Conservation (phyloP, 306 rosid species). For the Sicyos baderoa region DNA sequence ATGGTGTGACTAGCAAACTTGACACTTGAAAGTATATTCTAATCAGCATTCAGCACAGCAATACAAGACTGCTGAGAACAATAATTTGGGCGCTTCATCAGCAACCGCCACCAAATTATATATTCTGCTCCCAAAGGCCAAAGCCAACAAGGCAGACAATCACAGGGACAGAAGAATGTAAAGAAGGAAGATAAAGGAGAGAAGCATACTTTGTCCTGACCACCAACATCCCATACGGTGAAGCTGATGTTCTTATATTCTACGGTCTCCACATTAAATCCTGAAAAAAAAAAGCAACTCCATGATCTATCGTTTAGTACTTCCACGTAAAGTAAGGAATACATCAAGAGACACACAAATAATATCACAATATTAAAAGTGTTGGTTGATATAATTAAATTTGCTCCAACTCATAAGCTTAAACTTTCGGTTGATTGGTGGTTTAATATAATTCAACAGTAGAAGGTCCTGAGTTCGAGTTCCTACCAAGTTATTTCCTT, state of each 20-base stretch:
- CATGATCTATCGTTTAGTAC: background rate
- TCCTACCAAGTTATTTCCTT: no score
- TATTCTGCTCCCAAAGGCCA: background rate
- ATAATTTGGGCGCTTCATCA: background rate
- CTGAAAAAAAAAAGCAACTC: constrained; percentile 35
- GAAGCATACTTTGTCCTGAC: constrained; percentile 48
- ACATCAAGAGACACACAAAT: background rate
- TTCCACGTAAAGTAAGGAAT: constrained; percentile 3
- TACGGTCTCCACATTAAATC: constrained; percentile 28
- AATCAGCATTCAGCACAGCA: constrained; percentile 6
- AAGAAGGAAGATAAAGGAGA: background rate
- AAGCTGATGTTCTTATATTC: constrained; percentile 80
- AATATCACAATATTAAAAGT: background rate
- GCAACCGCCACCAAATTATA: background rate
- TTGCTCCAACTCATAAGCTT: no score
- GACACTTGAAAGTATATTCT: background rate
- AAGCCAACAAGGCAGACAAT: background rate
- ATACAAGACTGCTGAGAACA: background rate
- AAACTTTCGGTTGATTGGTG: no score
- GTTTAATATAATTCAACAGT: no score
- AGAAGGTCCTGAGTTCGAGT: no score
- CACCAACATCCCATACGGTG: constrained; percentile 77
- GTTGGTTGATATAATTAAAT: no score
- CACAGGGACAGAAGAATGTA: background rate
- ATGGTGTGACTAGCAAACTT: background rate